Percentiles rank a stretch among this genome's conserved stretches.
Conservation (phyloP, 805 yeast species). For the Blastobotrys americana region DNA sequence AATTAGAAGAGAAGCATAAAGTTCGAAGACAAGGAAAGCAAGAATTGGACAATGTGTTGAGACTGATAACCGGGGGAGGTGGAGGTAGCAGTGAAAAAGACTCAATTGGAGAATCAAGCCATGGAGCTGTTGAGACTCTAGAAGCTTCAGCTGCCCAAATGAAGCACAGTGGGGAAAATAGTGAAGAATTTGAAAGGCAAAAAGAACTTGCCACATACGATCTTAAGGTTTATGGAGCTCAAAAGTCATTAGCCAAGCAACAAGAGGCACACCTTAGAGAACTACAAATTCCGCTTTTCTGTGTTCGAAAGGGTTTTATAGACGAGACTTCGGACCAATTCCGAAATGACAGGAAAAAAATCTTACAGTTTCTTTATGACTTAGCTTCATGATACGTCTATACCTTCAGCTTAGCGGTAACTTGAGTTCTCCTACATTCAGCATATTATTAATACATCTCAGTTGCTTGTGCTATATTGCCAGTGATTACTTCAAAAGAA, state of each 20-base stretch:
- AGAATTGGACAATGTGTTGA: conserved; percentile 12
- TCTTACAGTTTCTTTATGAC: conserved; percentile 16
- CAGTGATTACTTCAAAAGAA: too few species aligned
- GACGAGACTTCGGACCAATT: conserved; percentile 4
- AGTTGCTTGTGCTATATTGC: too few species aligned
- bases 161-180: neutral
- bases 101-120: too few species aligned
- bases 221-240: conserved; percentile 10
- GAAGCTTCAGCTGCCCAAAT: too few species aligned
- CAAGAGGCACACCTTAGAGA: conserved; percentile 8
- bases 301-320: conserved; percentile 5
- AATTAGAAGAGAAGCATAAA: conserved; percentile 8
- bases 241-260: conserved; percentile 7
- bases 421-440: too few species aligned
- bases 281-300: conserved; percentile 18
- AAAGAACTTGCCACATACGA: conserved; percentile 14
- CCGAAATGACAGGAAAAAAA: conserved; percentile 12
- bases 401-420: too few species aligned
- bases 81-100: neutral
- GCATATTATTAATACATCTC: too few species aligned
- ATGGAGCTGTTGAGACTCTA: too few species aligned
- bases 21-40: conserved; percentile 4
- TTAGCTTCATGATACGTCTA: neutral
- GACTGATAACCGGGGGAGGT: conserved; percentile 11
- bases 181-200: neutral